These are phyloP conservation scores for Stephanodiscus minutulus DNA, from an alignment of 108 stramenopile genomes.

Conservation along the genomic window DNA sequence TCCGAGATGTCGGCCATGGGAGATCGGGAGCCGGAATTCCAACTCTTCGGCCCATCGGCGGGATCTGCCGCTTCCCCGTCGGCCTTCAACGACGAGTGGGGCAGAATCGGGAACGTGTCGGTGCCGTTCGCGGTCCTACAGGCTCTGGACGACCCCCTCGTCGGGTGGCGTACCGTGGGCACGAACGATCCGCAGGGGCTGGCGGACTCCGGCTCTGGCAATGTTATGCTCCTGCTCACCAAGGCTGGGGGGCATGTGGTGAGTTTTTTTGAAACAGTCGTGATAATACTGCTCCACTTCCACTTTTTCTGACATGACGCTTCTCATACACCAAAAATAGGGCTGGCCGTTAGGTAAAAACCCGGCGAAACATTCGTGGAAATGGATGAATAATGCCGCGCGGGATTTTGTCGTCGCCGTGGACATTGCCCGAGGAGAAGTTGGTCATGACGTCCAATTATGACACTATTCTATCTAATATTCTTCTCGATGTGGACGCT, in stretches of 20 bases:
- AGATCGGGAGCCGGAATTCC: conserved; percentile 51
- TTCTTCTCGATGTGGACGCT: too few relatives aligned
- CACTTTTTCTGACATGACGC: too few relatives aligned
- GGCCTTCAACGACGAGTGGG: conserved; percentile 25
- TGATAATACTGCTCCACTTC: not conserved
- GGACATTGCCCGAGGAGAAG: conserved; percentile 7
- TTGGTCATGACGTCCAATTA: not conserved
- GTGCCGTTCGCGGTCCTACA: conserved; percentile 76
- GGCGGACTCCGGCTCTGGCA: conserved; percentile 63
- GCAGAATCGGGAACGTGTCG: conserved; percentile 63
- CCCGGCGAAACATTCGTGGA: conserved; percentile 58
- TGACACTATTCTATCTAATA: too few relatives aligned
- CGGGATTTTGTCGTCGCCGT: conserved; percentile 63
- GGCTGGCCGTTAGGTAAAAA: conserved; percentile 80
- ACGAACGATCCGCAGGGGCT: conserved; percentile 58
- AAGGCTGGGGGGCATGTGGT: conserved; percentile 81
- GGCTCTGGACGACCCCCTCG: conserved; percentile 79
- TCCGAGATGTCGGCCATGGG: conserved; percentile 82
- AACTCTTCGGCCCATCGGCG: conserved; percentile 16
- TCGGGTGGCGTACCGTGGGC: conserved; percentile 76
- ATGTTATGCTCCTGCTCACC: conserved; percentile 73
- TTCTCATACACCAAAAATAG: too few relatives aligned
- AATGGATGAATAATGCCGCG: conserved; percentile 78
- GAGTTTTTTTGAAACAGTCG: not conserved
- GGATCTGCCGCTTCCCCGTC: not conserved